These are phyloP conservation scores for Nadsonia fulvescens DNA, from an alignment of 805 yeast species.

Conservation along the genomic window DNA sequence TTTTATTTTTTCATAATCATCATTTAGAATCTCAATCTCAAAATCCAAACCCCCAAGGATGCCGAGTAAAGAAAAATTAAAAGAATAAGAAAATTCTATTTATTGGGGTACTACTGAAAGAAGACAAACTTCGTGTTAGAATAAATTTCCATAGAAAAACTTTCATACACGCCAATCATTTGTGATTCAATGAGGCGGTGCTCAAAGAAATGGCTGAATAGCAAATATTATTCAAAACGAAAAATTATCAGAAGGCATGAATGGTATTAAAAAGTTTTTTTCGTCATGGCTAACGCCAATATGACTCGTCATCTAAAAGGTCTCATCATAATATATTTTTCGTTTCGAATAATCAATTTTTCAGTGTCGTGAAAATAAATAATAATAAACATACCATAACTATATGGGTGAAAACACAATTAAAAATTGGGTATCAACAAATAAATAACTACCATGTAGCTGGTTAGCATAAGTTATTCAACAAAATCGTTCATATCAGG, in stretches of 20 bases:
- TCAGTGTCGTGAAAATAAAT: background rate
- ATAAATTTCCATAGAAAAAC: slow-evolving; percentile 1
- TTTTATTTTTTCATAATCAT: slow-evolving; percentile 41
- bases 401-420: background rate
- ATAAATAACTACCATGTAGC: background rate
- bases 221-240: slow-evolving; percentile 9
- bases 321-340: slow-evolving; percentile 22
- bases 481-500: slow-evolving; percentile 3
- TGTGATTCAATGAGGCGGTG: too few relatives aligned
- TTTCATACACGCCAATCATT: too few relatives aligned
- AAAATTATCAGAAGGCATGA: slow-evolving; percentile 96
- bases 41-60: background rate
- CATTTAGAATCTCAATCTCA: slow-evolving; percentile 33
- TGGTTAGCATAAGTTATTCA: background rate
- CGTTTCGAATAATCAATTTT: slow-evolving; percentile 4
- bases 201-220: background rate
- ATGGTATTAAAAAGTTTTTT: slow-evolving; percentile 60
- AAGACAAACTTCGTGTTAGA: slow-evolving; percentile 4
- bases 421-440: background rate
- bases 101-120: too few relatives aligned
- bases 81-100: too few relatives aligned
- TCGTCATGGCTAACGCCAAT: slow-evolving; percentile 94
- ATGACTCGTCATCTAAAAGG: slow-evolving; percentile 96
- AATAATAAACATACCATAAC: background rate
- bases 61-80: background rate